Base-by-base conservation (phyloP, 495 filamentous ascomycete species). In the Bombardia bombarda region DNA sequence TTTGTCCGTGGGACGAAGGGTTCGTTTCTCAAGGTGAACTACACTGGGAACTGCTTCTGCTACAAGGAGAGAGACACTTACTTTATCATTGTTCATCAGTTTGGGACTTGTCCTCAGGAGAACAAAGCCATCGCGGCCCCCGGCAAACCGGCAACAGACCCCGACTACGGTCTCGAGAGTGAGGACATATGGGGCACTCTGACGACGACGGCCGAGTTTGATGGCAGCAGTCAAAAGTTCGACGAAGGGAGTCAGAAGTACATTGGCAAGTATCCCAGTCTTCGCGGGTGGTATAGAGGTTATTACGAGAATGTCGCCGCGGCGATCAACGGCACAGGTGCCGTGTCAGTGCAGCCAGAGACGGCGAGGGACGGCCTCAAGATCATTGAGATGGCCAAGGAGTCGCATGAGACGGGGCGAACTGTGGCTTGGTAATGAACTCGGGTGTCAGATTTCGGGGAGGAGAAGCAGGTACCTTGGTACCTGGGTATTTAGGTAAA, bases 1-100 rank as follows among this genome's bases (percentile, higher is more conserved):
- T 79, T 82, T 63, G 75, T 86, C 1, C 65, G 83, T 10, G 83
- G 84, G 16, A 78, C 77, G 3, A 72, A 80, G 52, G 83, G 82
- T 0, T 78, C 78, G 32, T 87, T 74, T 51, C 74, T 80, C 55
- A 87, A n/a, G n/a, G n/a, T n/a, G n/a, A n/a, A n/a, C n/a, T n/a
- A n/a, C n/a, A n/a, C n/a, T n/a, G n/a, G n/a, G n/a, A n/a, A n/a
- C n/a, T n/a, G n/a, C n/a, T n/a, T n/a, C n/a, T n/a, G n/a, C n/a
- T n/a, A n/a, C n/a, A n/a, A n/a, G n/a, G n/a, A n/a, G n/a, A n/a
- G n/a, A n/a, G n/a, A n/a, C n/a, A n/a, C n/a, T n/a, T n/a, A n/a
- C n/a, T n/a, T n/a, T n/a, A n/a, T n/a, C n/a, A n/a, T n/a, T n/a
- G n/a, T n/a, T n/a, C n/a, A n/a, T n/a, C n/a, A 87, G 70, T 84